Evolutionary conservation across 2,329 filamentous ascomycete genomes (phyloP).

Genomic region (Cryphonectria parasitica): DNA sequence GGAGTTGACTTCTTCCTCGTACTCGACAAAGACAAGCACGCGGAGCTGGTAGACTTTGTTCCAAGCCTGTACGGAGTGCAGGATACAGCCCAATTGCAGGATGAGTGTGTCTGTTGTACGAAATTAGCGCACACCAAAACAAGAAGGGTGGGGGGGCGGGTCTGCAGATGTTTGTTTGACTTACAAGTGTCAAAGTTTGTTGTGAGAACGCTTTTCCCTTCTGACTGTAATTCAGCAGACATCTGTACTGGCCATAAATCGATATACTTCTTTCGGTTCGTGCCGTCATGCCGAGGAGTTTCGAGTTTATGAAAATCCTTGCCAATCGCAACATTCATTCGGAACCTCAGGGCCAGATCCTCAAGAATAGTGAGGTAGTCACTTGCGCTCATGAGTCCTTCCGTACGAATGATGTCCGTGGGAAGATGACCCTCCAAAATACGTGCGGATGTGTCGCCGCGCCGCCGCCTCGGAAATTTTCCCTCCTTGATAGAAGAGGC

Average conservation of each 20-base stretch:
- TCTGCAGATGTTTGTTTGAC: slow-evolving; percentile 32
- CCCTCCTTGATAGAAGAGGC: background rate
- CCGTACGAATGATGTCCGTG: slow-evolving; percentile 70
- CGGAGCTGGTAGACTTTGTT: slow-evolving; percentile 72
- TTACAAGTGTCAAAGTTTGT: slow-evolving; percentile 91
- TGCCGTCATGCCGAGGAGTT: slow-evolving; percentile 63
- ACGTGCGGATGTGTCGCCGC: slow-evolving; percentile 59
- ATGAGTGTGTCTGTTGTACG: slow-evolving; percentile 69
- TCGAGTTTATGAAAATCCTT: slow-evolving; percentile 80
- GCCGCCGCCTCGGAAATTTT: slow-evolving; percentile 39
- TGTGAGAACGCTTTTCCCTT: slow-evolving; percentile 71
- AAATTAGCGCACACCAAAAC: background rate
- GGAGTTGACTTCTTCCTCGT: slow-evolving; percentile 81
- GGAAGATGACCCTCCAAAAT: slow-evolving; percentile 64
- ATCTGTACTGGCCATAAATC: slow-evolving; percentile 94
- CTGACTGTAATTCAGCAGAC: slow-evolving; percentile 78
- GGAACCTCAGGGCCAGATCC: slow-evolving; percentile 75
- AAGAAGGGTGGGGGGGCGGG: background rate
- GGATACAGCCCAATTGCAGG: slow-evolving; percentile 81
- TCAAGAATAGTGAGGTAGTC: slow-evolving; percentile 84
- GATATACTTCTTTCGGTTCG: slow-evolving; percentile 74
- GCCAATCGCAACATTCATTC: slow-evolving; percentile 83
- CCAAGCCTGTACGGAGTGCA: slow-evolving; percentile 82
- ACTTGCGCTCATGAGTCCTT: slow-evolving; percentile 69
- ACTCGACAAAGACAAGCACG: slow-evolving; percentile 87